Percentiles rank a stretch among this genome's conserved stretches.
These are phyloP conservation scores for Scytalidium lignicola DNA, from an alignment of 2,329 filamentous ascomycete genomes.

Conservation along the genomic window DNA sequence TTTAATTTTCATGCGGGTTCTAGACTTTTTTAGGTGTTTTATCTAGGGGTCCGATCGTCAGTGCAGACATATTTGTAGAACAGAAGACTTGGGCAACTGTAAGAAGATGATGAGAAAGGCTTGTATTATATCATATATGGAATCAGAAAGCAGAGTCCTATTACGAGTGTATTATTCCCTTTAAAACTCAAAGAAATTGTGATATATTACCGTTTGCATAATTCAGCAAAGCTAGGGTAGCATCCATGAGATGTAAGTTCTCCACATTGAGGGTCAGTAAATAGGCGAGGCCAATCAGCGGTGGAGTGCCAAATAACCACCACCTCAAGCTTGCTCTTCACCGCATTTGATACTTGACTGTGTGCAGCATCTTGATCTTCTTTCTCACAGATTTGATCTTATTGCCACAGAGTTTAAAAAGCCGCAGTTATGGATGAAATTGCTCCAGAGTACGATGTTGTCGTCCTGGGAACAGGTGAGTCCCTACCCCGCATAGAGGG, in stretches of 20 bases:
- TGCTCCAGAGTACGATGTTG: conserved; percentile 95
- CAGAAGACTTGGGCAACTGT: neutral
- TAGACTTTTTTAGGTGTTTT: neutral
- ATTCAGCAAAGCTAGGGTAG: conserved; percentile 9
- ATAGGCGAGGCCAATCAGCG: conserved; percentile 24
- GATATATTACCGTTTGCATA: too few relatives aligned
- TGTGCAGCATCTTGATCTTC: neutral
- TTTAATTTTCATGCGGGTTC: neutral
- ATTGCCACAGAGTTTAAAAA: conserved; percentile 3
- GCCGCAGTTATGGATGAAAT: conserved; percentile 84
- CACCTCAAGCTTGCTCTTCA: neutral
- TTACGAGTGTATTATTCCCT: too few relatives aligned
- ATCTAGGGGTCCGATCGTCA: neutral
- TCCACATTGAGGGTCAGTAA: neutral
- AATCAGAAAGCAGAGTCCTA: neutral
- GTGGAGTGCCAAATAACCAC: neutral
- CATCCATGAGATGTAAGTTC: neutral
- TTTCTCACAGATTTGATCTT: neutral
- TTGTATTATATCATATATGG: neutral
- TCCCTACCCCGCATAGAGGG: conserved; percentile 32
- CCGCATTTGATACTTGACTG: neutral
- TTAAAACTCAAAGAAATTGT: too few relatives aligned
- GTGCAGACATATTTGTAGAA: neutral
- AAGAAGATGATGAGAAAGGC: neutral
- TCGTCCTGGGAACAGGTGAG: conserved; percentile 95